Base-by-base conservation (phyloP, 257 asterid species). In the Nicotiana undulata region DNA sequence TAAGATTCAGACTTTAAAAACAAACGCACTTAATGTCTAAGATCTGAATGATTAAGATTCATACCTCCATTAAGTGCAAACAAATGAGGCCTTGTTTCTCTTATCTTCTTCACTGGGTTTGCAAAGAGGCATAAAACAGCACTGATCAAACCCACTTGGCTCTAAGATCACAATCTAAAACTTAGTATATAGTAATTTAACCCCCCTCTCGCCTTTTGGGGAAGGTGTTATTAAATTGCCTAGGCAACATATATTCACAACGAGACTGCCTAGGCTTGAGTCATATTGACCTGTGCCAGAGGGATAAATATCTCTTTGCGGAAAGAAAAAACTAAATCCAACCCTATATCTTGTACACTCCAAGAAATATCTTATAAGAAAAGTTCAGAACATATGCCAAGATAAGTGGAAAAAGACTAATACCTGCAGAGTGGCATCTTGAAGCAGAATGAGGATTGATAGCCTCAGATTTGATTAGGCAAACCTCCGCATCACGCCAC, bases 401-500 rank as follows among this genome's bases (percentile, higher is more conserved):
- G 61, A 74, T 3, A 66, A 49, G 11, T 52, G 40, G 40, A 46
- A 81, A 44, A 72, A 17, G 56, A 63, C 68, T 82, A 75, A 26
- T 86, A 94, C 98, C 98, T 78, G 89, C 85, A 60, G 90, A 91
- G 78, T 94, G 97, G 80, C 89, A 88, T 80, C 98, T 87, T 67
- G 97, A 92, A 82, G 97, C 98, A 2, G 98, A 94, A 87, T 92
- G 97, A 68, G 94, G 94, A 86, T 82, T 86, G 85, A 93, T 91
- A 34, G 92, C 94, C 87, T 90, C 93, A 1, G 98, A 94, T 83
- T 93, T 94, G 12, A 88, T 82, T 61, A 94, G 96, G 79, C 98
- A 94, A 83, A 87, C 89, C 87, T 94, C 98, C 26, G 98, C 97
- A 81, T 94, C 98, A 17, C 88, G 87, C 98, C 97, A 93, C 81